Percentiles rank a stretch among this genome's conserved stretches.
Conservation (phyloP, 1,284 basidiomycete species). For the Papiliotrema flavescens region DNA sequence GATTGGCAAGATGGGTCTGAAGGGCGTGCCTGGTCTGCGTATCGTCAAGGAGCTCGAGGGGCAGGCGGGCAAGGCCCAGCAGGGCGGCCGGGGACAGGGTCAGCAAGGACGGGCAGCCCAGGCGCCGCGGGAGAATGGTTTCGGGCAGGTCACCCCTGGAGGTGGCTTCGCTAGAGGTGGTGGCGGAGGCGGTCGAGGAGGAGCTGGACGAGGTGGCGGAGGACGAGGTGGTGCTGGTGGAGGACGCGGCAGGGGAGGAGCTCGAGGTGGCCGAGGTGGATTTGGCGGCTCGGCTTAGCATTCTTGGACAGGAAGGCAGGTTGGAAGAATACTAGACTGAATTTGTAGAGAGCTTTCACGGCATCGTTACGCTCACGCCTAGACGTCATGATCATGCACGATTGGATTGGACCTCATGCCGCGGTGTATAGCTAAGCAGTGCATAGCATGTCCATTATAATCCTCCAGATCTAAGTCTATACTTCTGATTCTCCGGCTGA, state of each 20-base stretch:
- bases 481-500: not conserved
- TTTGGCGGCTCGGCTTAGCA: not conserved
- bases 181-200: slow-evolving; percentile 4
- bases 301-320: not conserved
- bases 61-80: not conserved
- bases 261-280: slow-evolving; percentile 11
- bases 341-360: not conserved
- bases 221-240: slow-evolving; percentile 9
- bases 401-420: not conserved
- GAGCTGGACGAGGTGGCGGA: slow-evolving; percentile 10
- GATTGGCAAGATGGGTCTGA: slow-evolving; percentile 62
- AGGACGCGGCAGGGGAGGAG: slow-evolving; percentile 1
- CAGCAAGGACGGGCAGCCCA: not conserved
- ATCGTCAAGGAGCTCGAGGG: slow-evolving; percentile 28
- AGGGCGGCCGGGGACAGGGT: slow-evolving; percentile 7
- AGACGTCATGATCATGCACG: not conserved
- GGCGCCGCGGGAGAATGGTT: too few species aligned
- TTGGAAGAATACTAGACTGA: not conserved
- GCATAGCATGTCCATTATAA: not conserved
- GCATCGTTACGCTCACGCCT: not conserved
- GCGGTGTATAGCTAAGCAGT: not conserved
- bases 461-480: not conserved
- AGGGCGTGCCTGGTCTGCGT: slow-evolving; percentile 50
- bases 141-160: too few species aligned
- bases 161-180: slow-evolving; percentile 2